Conservation (phyloP, 768 basidiomycete genomes). For the Termitomyces sp. region DNA sequence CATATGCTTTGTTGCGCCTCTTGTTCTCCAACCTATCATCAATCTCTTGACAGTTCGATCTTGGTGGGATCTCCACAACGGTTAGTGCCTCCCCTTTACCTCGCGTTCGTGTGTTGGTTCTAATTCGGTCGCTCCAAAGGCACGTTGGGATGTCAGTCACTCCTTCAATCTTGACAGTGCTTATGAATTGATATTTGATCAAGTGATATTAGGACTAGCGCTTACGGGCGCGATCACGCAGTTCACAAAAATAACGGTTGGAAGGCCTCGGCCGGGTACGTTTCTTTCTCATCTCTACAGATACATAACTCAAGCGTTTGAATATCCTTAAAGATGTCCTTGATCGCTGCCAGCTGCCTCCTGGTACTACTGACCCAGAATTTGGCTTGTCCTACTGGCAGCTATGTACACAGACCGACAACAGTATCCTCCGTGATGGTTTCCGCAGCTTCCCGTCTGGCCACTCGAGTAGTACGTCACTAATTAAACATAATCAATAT, state of each 20-base stretch:
- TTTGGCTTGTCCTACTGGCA: constrained; percentile 71
- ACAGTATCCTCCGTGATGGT: constrained; percentile 62
- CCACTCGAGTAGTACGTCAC: constrained; percentile 72
- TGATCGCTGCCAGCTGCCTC: constrained; percentile 62
- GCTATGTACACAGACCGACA: constrained; percentile 74
- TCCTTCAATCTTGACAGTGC: not conserved
- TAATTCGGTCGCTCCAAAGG: constrained; percentile 20
- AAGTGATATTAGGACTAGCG: constrained; percentile 68
- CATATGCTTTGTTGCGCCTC: constrained; percentile 57
- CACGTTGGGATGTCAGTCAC: constrained; percentile 33
- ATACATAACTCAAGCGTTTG: not conserved
- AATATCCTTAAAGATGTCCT: constrained; percentile 43
- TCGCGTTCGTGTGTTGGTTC: not conserved
- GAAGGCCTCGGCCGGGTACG: constrained; percentile 81
- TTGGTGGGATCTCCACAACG: constrained; percentile 86
- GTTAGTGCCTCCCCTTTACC: constrained; percentile 24
- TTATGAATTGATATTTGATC: not conserved
- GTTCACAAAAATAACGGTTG: constrained; percentile 80
- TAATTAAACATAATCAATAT: not conserved
- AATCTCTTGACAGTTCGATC: constrained; percentile 71
- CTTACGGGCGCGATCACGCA: constrained; percentile 82
- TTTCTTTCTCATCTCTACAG: not conserved
- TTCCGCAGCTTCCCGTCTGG: constrained; percentile 93
- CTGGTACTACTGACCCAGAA: constrained; percentile 58
- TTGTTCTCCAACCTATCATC: constrained; percentile 62